Evolutionary conservation across 1,284 basidiomycete genomes (phyloP), one percentile per base, ranked within the genome.

Genomic region (Trametes polyzona): DNA sequence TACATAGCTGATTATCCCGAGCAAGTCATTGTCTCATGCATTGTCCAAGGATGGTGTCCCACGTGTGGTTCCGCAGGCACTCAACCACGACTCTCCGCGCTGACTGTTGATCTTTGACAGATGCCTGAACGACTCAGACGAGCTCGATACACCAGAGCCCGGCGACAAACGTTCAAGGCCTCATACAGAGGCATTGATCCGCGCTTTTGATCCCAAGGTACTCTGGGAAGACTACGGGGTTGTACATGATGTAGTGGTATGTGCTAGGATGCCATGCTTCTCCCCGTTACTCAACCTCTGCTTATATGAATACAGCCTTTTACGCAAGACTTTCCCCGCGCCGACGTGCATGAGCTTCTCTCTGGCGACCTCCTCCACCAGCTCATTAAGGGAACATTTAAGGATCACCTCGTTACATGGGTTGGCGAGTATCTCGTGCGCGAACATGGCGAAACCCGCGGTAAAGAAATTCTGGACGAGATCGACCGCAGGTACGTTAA

Each of bases 381-480:
- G 51, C 46, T 39, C 44, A 59, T 40, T 19, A 40, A 40, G 12
- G 39, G 39, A 4, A 23, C 39, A 1, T 40, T 40, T 21, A 40
- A 40, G 19, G 61, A 63, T 16, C 59, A 72, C 41, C 55, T 72
- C 2, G 55, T 68, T 3, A 23, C 30, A 2, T 64, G 62, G 62
- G 47, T 62, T 1, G 33, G 30, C 2, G 32, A 52, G 0, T 61
- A 61, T 19, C 16, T 64, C 29, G 11, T 12, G 0, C 29, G 16
- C 2, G 26, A 26, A 12, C 23, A 47, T n/a, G 23, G 16, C 10
- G 47, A 44, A 14, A 5, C 8, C 0, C 37, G 46, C 1, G 54
- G 50, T 1, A 17, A 36, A 1, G 16, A 26, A n/a, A 47, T 60
- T 4, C 21, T 63, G 1, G 62, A 52, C 27, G 57, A 68, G 2